A percentile compares a stretch with the other conserved stretches of the same genome.
These are phyloP conservation scores for Torulaspora microellipsoides DNA, from an alignment of 805 yeast species.

Conservation along the genomic window DNA sequence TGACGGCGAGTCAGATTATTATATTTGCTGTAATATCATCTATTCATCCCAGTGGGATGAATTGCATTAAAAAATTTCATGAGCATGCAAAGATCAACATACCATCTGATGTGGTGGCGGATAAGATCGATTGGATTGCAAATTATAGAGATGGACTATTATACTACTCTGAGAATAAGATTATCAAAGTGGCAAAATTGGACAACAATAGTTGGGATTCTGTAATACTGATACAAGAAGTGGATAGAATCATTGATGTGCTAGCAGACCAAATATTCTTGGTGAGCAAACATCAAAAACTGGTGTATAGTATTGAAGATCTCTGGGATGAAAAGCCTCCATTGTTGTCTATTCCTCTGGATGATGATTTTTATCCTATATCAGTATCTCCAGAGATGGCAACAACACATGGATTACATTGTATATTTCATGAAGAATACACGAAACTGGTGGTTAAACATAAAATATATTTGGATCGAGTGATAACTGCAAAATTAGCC, in stretches of 20 bases:
- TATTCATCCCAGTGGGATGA: constrained; percentile 22
- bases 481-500: constrained; percentile 19
- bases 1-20: constrained; percentile 15
- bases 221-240: constrained; percentile 15
- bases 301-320: constrained; percentile 19
- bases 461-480: constrained; percentile 31
- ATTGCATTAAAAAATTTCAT: constrained; percentile 23
- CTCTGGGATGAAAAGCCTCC: constrained; percentile 23
- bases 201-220: constrained; percentile 19
- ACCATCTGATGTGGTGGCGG: constrained; percentile 7
- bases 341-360: constrained; percentile 17
- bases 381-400: constrained; percentile 30
- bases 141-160: constrained; percentile 26
- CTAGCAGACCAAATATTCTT: constrained; percentile 22
- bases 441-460: constrained; percentile 23
- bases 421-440: constrained; percentile 18
- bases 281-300: constrained; percentile 16
- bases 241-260: constrained; percentile 31
- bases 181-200: constrained; percentile 16
- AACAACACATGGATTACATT: constrained; percentile 26
- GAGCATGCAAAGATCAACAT: constrained; percentile 18
- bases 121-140: constrained; percentile 25
- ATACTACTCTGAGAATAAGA: constrained; percentile 16
- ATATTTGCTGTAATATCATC: constrained; percentile 30
- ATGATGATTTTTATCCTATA: constrained; percentile 30